These are phyloP conservation scores for Cladobotryum mycophilum DNA, from an alignment of 2,329 filamentous ascomycete genomes.

Conservation along the genomic window DNA sequence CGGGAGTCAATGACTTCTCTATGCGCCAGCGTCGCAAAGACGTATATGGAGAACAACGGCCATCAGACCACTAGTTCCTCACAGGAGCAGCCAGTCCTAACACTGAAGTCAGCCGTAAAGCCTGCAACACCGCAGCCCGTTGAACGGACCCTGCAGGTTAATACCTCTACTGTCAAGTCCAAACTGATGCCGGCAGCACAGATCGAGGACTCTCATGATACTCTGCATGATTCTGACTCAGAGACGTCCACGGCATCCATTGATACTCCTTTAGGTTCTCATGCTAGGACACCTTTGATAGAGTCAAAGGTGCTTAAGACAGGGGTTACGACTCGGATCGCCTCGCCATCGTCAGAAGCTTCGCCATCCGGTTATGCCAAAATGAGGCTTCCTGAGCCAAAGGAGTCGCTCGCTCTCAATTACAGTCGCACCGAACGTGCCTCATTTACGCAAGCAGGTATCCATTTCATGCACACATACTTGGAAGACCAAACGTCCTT, in stretches of 20 bases:
- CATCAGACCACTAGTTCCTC: background rate
- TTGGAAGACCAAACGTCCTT: background rate
- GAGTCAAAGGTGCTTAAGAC: too few relatives aligned
- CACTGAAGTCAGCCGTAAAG: too few relatives aligned
- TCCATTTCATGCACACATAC: background rate
- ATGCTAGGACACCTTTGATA: too few relatives aligned
- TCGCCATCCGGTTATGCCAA: too few relatives aligned
- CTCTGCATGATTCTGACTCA: too few relatives aligned
- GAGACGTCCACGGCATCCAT: too few relatives aligned
- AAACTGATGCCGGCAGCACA: background rate
- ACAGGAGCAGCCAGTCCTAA: background rate
- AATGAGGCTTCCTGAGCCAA: background rate
- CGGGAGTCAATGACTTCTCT: background rate
- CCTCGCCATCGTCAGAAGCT: too few relatives aligned
- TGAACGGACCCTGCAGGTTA: background rate
- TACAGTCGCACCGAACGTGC: background rate
- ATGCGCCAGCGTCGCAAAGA: background rate
- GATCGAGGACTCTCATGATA: too few relatives aligned
- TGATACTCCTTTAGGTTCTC: too few relatives aligned
- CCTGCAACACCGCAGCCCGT: too few relatives aligned
- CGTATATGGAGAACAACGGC: background rate
- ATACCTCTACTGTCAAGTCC: background rate
- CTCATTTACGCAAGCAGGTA: background rate
- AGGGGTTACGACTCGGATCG: too few relatives aligned
- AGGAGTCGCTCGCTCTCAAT: too few relatives aligned